Evolutionary conservation across 1,284 basidiomycete species (phyloP), one percentile per base, ranked within the genome.

Genomic region (Ustilago nuda): DNA sequence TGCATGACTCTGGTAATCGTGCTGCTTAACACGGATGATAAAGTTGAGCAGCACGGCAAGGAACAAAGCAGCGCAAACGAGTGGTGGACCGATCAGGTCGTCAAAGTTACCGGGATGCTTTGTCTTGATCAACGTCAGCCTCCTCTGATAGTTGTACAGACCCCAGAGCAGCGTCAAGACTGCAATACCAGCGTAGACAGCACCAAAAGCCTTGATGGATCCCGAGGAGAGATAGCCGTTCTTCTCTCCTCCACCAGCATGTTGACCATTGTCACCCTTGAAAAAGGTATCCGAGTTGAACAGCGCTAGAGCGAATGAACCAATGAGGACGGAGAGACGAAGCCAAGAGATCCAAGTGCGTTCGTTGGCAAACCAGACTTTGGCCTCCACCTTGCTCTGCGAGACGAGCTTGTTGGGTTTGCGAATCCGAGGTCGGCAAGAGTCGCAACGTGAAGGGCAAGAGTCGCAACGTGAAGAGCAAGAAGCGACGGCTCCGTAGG

Each of bases 71-170:
- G 72, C 78, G 56, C 84, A 84, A 62, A 85, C 81, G 17, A 84
- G 54, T 13, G 83, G 83, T n/a, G 84, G 84, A 17, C 84, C 84
- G 39, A 83, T 69, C 41, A 85, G 63, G 45, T 85, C 83, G 66
- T 84, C 83, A 83, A 98, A 97, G 82, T 92, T 91, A 3, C 94
- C 93, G n/a, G 94, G 92, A 87, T 95, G 93, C 58, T 94, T 89
- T 72, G 92, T 91, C 35, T 93, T 92, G 80, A 99, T 98, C 90
- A 95, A 91, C 52, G 92, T 92, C 61, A 98, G 91, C 54, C 96
- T 91, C 73, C 91, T 90, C 85, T 98, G 94, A 86, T 96, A 98
- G 65, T 96, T 88, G 8, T 87, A 88, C 86, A 93, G 95, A 0
- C 93, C 94, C 87, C 98, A 98, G 4, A 94, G 55, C 19, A 85